phyloP scores from a whole-genome alignment of 2,329 filamentous ascomycete species.

The Cladosporium sp. region DNA sequence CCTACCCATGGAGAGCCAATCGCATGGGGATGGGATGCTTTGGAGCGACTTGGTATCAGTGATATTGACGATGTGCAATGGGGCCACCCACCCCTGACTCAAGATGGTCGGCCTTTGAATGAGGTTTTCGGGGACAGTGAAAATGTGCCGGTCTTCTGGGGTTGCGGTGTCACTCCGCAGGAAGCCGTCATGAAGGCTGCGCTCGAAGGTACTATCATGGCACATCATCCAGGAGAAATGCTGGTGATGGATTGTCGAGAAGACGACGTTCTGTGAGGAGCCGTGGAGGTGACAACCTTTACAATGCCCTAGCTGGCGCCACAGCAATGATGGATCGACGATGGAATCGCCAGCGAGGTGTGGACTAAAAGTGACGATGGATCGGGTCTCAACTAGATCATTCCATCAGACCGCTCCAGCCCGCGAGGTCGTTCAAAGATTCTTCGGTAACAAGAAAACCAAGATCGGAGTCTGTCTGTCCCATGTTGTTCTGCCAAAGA shows the following conservation, averaged over 20 bases:
- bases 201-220: conserved; percentile 52
- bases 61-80: conserved; percentile 51
- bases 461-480: not conserved
- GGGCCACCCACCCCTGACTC: conserved; percentile 44
- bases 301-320: too few species aligned
- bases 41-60: conserved; percentile 47
- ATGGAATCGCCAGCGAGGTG: too few species aligned
- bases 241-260: conserved; percentile 49
- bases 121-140: conserved; percentile 30
- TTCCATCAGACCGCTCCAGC: not conserved
- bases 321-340: not conserved
- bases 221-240: conserved; percentile 59
- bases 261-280: conserved; percentile 30
- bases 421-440: not conserved
- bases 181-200: conserved; percentile 54
- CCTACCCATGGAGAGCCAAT: conserved; percentile 59
- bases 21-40: conserved; percentile 58
- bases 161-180: conserved; percentile 61
- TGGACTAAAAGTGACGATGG: not conserved
- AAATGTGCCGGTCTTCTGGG: conserved; percentile 55
- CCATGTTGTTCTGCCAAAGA: not conserved
- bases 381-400: not conserved
- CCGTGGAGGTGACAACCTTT: not conserved
- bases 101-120: conserved; percentile 26
- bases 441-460: not conserved